Evolutionary conservation across 306 rosid species (phyloP), one percentile per base, ranked within the genome.

Genomic region (Prosopis cineraria): DNA sequence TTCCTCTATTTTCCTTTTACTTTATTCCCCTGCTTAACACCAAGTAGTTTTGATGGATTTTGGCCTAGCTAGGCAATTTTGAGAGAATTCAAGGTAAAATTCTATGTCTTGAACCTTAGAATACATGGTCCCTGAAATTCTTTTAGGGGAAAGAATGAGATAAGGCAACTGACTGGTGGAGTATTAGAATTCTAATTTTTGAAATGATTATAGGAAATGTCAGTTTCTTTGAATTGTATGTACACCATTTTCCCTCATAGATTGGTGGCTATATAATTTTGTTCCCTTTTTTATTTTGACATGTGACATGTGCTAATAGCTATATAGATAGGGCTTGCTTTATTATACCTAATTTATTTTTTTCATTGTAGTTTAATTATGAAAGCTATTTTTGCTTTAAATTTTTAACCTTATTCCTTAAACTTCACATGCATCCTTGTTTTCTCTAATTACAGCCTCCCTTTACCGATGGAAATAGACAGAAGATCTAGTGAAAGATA

Each of bases 141-240:
- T 93, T 79, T 84, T 85, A n/a, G 70, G 92, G 96, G 66, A 93
- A 90, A 82, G 96, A 91, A 44, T 93, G 89, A n/a, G 87, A 93
- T 79, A 93, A 87, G 76, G 89, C 89, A 66, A 93, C 96, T 7
- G 98, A 93, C 77, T 93, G 96, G 98, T 93, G 98, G 98, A 90
- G 98, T 55, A 85, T 89, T 80, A 96, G 98, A 73, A 70, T 93
- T 78, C 79, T 90, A 50, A 45, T 90, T 47, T 93, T 83, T 70
- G 96, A 93, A 89, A 93, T 93, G 96, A 89, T 93, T 45, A 89
- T 93, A 4, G 98, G 96, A 70, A 93, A 90, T 94, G 98, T 90
- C 12, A 78, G 80, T 55, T 37, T 44, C 77, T 53, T 24, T 37
- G 19, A 14, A 36, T 33, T 71, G 67, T n/a, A 44, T 31, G 34